These are phyloP conservation scores for Dendryphion nanum DNA, from an alignment of 2,329 filamentous ascomycete genomes.

Conservation along the genomic window DNA sequence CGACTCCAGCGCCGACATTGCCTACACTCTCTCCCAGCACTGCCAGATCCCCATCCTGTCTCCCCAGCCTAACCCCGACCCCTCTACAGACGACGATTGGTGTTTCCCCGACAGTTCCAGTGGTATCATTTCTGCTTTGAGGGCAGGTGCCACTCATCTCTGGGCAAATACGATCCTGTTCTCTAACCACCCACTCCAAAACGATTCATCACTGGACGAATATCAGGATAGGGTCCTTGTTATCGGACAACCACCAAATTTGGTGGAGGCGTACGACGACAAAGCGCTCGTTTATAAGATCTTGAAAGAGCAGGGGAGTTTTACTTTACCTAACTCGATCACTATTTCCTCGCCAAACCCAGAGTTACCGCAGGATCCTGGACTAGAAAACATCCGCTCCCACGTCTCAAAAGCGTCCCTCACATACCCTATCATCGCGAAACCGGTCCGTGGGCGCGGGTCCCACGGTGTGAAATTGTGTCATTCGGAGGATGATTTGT, in stretches of 20 bases:
- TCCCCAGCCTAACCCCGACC: constrained; percentile 26
- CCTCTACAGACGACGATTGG: constrained; percentile 77
- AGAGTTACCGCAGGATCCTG: constrained; percentile 1
- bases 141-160: constrained; percentile 64
- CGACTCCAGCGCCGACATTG: constrained; percentile 52
- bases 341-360: constrained; percentile 5
- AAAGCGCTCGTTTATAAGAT: constrained; percentile 50
- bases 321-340: constrained; percentile 38
- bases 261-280: constrained; percentile 52
- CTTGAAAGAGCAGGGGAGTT: constrained; percentile 36
- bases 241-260: constrained; percentile 47
- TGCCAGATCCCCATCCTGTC: constrained; percentile 35
- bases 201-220: constrained; percentile 31
- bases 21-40: constrained; percentile 37
- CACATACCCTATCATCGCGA: constrained; percentile 46
- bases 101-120: constrained; percentile 84
- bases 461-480: constrained; percentile 53
- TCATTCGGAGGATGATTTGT: constrained; percentile 25
- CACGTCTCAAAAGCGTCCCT: constrained; percentile 4
- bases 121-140: constrained; percentile 94
- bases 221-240: constrained; percentile 36
- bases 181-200: constrained; percentile 49
- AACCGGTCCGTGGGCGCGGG: constrained; percentile 50
- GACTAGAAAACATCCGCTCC: constrained; percentile 4
- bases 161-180: constrained; percentile 56